phyloP scores from a whole-genome alignment of 805 yeast genomes.

The Maudiozyma saulgeensis region DNA sequence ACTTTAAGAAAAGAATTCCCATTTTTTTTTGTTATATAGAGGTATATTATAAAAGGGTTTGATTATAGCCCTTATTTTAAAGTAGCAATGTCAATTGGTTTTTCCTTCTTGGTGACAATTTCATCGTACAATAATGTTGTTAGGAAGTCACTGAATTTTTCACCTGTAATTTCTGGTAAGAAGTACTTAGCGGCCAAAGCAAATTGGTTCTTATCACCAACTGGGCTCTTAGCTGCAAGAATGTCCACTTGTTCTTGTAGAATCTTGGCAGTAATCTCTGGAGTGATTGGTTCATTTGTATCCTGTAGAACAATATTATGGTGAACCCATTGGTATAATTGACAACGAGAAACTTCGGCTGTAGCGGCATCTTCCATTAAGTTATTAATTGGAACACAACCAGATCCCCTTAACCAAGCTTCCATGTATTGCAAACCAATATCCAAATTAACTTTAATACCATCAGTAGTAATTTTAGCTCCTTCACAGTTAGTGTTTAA shows the following conservation, averaged over 20 bases:
- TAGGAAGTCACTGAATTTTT: conserved; percentile 65
- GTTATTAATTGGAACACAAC: conserved; percentile 78
- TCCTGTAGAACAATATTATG: conserved; percentile 55
- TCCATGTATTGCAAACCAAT: conserved; percentile 77
- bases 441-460: conserved; percentile 61
- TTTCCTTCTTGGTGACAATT: conserved; percentile 20
- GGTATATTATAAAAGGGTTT: neutral
- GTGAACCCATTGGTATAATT: conserved; percentile 75
- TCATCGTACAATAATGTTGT: conserved; percentile 72
- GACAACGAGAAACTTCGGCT: conserved; percentile 78
- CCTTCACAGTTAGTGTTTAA: conserved; percentile 54
- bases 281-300: conserved; percentile 47
- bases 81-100: neutral
- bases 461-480: conserved; percentile 58
- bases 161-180: conserved; percentile 64
- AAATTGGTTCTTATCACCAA: conserved; percentile 46
- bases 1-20: too few species aligned
- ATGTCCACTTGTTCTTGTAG: conserved; percentile 55
- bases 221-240: conserved; percentile 36
- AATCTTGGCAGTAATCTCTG: conserved; percentile 47
- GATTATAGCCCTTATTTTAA: neutral
- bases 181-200: conserved; percentile 61
- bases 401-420: conserved; percentile 77
- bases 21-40: neutral
- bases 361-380: conserved; percentile 89